Evolutionary conservation across 345 rosid species (phyloP).

Genomic region (Fremontodendron californicum): DNA sequence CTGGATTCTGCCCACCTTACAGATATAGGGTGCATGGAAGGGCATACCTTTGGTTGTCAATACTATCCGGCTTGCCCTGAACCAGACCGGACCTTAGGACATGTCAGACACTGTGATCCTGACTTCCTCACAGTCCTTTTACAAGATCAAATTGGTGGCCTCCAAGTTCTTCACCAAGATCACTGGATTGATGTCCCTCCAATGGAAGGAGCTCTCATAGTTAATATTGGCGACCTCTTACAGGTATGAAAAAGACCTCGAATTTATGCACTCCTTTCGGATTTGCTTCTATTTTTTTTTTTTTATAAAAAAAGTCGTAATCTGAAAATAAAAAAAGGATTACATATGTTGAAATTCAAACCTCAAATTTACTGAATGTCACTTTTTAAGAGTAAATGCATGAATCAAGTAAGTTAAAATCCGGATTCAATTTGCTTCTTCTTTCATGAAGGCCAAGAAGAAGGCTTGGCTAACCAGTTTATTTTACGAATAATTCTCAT

Average conservation of each 20-base stretch:
- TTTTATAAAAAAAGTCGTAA: no score
- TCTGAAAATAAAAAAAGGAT: no score
- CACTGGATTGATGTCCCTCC: slow-evolving; percentile 25
- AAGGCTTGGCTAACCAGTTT: background rate
- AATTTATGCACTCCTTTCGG: background rate
- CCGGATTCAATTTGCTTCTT: background rate
- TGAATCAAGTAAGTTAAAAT: no score
- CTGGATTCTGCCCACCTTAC: slow-evolving; percentile 19
- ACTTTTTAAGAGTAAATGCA: no score
- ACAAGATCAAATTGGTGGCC: slow-evolving; percentile 19
- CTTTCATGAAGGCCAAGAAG: background rate
- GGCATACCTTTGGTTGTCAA: slow-evolving; percentile 19
- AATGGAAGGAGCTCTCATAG: slow-evolving; percentile 8
- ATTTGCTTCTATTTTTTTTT: background rate
- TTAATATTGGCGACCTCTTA: slow-evolving; percentile 25
- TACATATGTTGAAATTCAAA: no score
- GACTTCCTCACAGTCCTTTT: slow-evolving; percentile 21
- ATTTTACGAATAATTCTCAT: background rate
- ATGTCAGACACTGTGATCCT: slow-evolving; percentile 15
- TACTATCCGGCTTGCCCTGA: slow-evolving; percentile 35
- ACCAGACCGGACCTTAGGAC: slow-evolving; percentile 24
- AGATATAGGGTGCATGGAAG: slow-evolving; percentile 21
- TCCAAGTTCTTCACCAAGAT: slow-evolving; percentile 22
- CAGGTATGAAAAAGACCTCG: slow-evolving; percentile 16
- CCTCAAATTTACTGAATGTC: no score